Evolutionary conservation across 2,329 filamentous ascomycete species (phyloP), one percentile per base, ranked within the genome.

Genomic region (Fusarium chlamydosporum): DNA sequence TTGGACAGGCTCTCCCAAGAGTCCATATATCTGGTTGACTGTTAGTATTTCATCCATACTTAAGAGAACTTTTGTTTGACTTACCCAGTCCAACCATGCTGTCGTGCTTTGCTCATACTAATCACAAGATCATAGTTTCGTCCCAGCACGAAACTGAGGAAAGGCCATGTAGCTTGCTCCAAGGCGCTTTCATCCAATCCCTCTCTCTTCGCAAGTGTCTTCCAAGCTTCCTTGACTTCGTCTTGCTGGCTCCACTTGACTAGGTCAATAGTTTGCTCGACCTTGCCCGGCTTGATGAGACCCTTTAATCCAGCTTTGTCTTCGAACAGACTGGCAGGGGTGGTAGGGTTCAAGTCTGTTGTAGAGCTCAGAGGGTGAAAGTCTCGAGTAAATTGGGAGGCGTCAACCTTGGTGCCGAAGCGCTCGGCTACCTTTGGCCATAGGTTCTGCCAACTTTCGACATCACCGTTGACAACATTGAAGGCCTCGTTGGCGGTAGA

Each of bases 41-140:
- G 18, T 60, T 12, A 60, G 23, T 4, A 16, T 13, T 7, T n/a
- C 3, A 9, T 1, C 6, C 12, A 3, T 0, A 0, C 2, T 29
- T 34, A 7, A 9, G 0, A 7, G 6, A 11, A 3, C 23, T 23
- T 23, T 29, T 11, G 4, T 13, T 50, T n/a, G 4, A 60, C 57
- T 11, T 31, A 50, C 57, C 23, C 31, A 6, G 12, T 20, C 57
- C 57, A 58, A 1, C 57, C 57, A 26, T 40, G 20, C 5, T 27
- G 9, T 26, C 34, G 52, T 6, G 53, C 57, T 29, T 60, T 60
- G 2, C 31, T 58, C 57, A 60, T 58, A 15, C 53, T 60, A 1
- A 60, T 35, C 4, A 60, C 29, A 6, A 60, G 57, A 42, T 60
- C 53, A 20, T 33, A 60, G n/a, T 58, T 60, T 7, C 57, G 46